phyloP scores from a whole-genome alignment of 202 grass and related monocot species.

The Brachypodium distachyon region DNA sequence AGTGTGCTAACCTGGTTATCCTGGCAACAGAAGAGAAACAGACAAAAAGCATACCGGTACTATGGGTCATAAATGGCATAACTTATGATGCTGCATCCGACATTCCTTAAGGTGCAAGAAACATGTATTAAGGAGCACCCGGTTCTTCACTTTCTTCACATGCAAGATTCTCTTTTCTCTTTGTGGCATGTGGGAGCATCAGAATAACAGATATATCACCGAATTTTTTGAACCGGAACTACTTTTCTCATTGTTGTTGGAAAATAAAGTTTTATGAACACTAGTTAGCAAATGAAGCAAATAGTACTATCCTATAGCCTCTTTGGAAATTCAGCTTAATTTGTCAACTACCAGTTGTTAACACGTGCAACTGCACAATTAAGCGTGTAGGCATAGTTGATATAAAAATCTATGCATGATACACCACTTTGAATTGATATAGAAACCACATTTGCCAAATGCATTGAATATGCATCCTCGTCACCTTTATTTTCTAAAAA shows the following conservation, averaged over 20 bases:
- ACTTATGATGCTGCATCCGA: conserved; percentile 6
- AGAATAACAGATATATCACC: neutral
- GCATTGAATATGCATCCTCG: neutral
- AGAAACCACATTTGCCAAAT: neutral
- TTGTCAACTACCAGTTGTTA: neutral
- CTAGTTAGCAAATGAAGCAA: neutral
- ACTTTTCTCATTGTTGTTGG: neutral
- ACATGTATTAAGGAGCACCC: conserved; percentile 12
- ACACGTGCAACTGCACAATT: neutral
- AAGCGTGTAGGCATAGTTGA: neutral
- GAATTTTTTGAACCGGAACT: conserved; percentile 1
- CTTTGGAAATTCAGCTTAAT: neutral
- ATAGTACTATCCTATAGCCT: neutral
- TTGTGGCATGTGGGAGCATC: conserved; percentile 3
- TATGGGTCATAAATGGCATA: conserved; percentile 6
- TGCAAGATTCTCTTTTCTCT: conserved; percentile 17
- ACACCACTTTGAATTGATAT: neutral
- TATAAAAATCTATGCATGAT: neutral
- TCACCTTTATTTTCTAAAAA: too few species aligned
- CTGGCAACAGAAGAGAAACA: conserved; percentile 26
- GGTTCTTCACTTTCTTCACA: conserved; percentile 26
- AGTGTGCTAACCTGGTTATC: neutral
- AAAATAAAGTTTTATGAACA: neutral
- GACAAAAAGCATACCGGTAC: conserved; percentile 37
- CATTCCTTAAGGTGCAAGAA: conserved; percentile 27